Percentiles rank a stretch among this genome's conserved stretches.
These are phyloP conservation scores for Colletotrichum sojae DNA, from an alignment of 2,329 filamentous ascomycete genomes.

Conservation along the genomic window DNA sequence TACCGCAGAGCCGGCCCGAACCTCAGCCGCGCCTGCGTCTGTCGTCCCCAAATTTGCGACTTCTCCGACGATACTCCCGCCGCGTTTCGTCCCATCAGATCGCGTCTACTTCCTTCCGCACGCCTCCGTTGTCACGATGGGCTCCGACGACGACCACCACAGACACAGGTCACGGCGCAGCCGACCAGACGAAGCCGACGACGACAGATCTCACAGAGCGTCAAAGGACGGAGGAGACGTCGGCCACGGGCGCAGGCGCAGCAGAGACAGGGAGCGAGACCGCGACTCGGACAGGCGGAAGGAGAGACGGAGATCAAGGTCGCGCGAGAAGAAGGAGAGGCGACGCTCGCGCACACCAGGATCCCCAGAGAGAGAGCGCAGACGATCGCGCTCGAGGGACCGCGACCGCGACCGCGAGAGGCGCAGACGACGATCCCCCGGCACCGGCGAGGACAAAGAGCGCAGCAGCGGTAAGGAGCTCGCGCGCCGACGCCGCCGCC, in stretches of 20 bases:
- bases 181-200: constrained; percentile 12
- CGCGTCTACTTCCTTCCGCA: too few species aligned
- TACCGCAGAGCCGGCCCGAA: too few species aligned
- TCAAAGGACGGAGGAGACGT: constrained; percentile 3
- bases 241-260: constrained; percentile 31
- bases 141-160: constrained; percentile 33
- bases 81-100: too few species aligned
- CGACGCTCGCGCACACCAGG: constrained; percentile 38
- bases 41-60: too few species aligned
- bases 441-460: constrained; percentile 34
- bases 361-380: constrained; percentile 19
- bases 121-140: constrained; percentile 14
- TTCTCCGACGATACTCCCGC: too few species aligned
- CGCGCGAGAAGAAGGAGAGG: constrained; percentile 31
- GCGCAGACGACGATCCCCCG: constrained; percentile 47
- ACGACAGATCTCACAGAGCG: constrained; percentile 21
- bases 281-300: constrained; percentile 25
- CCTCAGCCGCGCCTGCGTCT: too few species aligned
- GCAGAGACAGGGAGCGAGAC: constrained; percentile 25
- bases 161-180: constrained; percentile 27
- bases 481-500: constrained; percentile 16
- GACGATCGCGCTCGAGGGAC: constrained; percentile 39
- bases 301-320: constrained; percentile 28
- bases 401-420: constrained; percentile 45
- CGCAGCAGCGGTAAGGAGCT: constrained; percentile 33